Evolutionary conservation across 2,329 filamentous ascomycete genomes (phyloP), one percentile per base, ranked within the genome.

Genomic region (Penicillium expansum): DNA sequence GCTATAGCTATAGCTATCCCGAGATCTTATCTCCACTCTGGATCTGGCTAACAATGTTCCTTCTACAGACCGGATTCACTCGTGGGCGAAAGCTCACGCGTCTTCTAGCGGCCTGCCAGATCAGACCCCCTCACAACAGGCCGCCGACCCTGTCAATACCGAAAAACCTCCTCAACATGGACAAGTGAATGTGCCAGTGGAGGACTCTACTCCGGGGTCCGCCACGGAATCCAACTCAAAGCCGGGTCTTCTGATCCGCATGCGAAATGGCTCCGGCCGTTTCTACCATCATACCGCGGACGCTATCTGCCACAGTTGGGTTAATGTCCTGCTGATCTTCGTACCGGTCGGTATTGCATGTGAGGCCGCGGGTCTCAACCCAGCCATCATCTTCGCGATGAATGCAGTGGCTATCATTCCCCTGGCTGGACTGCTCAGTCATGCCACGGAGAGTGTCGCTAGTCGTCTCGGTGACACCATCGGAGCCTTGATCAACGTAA

Each of bases 381-480:
- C 86, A 20, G 86, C 82, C 42, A 75, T 89, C 56, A 77, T 89
- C 59, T 92, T 92, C 70, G 86, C 82, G 56, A 82, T 91, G 77
- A 92, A 92, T 71, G 86, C 87, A 50, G 79, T 91, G 62, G 88
- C 89, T 65, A 89, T 92, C 67, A 83, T 92, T 57, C 89, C 89
- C 27, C 79, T 92, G 60, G 89, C 89, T 48, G 88, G 86, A 55
- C 75, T 92, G 52, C 78, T 92, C 64, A 86, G 85, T 65, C 86
- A 86, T 74, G 88, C 89, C 35, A 92, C 89, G 16, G 89, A 92
- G 75, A 88, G 85, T 56, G 88, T 91, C 56, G 88, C 89, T 47
- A 82, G 82, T 62, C 84, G 85, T 64, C 81, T 92, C 74, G 89
- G 88, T 51, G 88, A 91, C 69, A 87, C 87, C 4, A 77, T 90